Evolutionary conservation across 106 monocot genomes (phyloP).

Genomic region (Dendrobium huoshanense): DNA sequence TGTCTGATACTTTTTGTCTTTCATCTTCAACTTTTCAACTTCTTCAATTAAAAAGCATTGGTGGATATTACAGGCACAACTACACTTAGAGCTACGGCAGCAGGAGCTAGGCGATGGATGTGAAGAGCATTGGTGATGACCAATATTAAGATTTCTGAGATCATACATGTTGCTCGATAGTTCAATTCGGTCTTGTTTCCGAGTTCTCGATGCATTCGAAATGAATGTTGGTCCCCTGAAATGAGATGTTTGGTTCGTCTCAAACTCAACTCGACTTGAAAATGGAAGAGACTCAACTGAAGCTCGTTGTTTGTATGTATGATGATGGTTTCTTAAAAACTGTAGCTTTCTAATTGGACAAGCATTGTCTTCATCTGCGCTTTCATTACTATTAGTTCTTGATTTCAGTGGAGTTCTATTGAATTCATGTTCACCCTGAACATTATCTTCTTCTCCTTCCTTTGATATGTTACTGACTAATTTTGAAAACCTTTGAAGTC

Average conservation of each 20-base stretch:
- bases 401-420: neutral
- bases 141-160: neutral
- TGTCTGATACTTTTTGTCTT: slow-evolving; percentile 15
- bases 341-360: slow-evolving; percentile 2
- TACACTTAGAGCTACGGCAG: slow-evolving; percentile 1
- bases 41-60: slow-evolving; percentile 18
- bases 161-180: neutral
- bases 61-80: slow-evolving; percentile 8
- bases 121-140: neutral
- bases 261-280: neutral
- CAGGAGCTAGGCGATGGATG: neutral
- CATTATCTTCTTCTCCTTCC: slow-evolving; percentile 5
- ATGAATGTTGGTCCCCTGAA: no score
- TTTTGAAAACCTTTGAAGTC: slow-evolving; percentile 1
- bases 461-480: slow-evolving; percentile 3
- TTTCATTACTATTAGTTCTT: neutral
- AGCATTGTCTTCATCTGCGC: slow-evolving; percentile 7
- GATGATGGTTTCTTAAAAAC: neutral
- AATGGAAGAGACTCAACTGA: neutral
- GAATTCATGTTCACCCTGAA: neutral
- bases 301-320: neutral
- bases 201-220: neutral
- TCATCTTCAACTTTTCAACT: slow-evolving; percentile 12
- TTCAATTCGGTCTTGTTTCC: neutral
- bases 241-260: no score